A percentile compares a stretch with the other conserved stretches of the same genome.
These are phyloP conservation scores for Aquilaria sinensis DNA, from an alignment of 345 rosid genomes.

Conservation along the genomic window DNA sequence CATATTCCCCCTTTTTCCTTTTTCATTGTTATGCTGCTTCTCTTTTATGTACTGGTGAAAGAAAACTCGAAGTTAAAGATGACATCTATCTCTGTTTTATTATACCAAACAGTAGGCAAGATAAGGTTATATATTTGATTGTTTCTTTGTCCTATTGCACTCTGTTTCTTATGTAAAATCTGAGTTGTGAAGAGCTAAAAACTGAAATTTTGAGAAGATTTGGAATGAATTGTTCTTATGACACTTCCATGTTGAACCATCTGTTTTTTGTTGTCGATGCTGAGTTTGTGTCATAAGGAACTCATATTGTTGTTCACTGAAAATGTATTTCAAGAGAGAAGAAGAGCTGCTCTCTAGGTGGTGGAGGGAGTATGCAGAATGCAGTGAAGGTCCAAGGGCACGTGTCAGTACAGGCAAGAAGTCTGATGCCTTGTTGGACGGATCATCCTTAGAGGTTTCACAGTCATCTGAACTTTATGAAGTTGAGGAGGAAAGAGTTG, in stretches of 20 bases:
- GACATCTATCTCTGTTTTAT: background rate
- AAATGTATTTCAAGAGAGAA: constrained; percentile 52
- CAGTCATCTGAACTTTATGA: constrained; percentile 41
- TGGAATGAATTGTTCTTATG: too few species aligned
- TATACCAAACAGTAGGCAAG: background rate
- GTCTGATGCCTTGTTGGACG: constrained; percentile 26
- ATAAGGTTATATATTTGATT: background rate
- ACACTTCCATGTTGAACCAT: background rate
- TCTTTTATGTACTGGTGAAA: too few species aligned
- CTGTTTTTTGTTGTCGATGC: background rate
- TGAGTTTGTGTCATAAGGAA: too few species aligned
- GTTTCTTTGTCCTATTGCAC: background rate
- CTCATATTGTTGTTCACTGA: constrained; percentile 10
- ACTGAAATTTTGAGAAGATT: too few species aligned
- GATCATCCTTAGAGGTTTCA: constrained; percentile 26
- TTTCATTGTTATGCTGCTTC: too few species aligned
- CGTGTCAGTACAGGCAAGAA: constrained; percentile 28
- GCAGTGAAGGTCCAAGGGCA: constrained; percentile 80
- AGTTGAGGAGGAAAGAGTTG: constrained; percentile 91
- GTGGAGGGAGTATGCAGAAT: constrained; percentile 99
- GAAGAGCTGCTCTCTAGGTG: constrained; percentile 88
- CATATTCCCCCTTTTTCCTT: too few species aligned
- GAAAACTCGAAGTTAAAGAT: too few species aligned
- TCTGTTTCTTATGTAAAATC: background rate
- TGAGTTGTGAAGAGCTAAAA: too few species aligned